phyloP scores from a whole-genome alignment of 305 asterid species.

The Fraxinus paxiana region DNA sequence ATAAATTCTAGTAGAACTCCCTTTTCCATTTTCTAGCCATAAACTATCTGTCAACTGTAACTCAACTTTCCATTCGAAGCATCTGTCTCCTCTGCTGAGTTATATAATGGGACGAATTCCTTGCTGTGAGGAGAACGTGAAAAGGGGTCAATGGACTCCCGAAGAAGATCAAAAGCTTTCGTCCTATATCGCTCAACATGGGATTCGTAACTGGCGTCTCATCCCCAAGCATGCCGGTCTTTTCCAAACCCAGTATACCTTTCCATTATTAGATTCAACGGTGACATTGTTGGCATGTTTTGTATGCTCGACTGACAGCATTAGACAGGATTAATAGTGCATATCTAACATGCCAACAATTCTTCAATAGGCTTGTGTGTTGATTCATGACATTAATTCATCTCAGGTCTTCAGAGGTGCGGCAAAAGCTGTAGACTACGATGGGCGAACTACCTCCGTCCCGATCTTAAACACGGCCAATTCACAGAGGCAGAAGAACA shows the following conservation, averaged over 20 bases:
- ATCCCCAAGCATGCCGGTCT: constrained; percentile 88
- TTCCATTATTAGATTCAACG: not conserved
- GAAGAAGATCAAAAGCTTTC: constrained; percentile 97
- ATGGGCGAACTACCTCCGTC: constrained; percentile 87
- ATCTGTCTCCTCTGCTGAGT: not conserved
- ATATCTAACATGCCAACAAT: not conserved
- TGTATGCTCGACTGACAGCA: not conserved
- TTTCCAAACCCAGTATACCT: not conserved
- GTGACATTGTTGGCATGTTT: not conserved
- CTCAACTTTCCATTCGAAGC: not conserved
- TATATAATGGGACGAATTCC: constrained; percentile 74
- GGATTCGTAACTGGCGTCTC: constrained; percentile 95
- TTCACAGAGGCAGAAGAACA: constrained; percentile 79
- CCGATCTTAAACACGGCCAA: constrained; percentile 84
- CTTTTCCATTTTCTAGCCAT: not conserved
- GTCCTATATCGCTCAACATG: constrained; percentile 89
- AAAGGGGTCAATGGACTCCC: constrained; percentile 95
- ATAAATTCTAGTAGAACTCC: not conserved
- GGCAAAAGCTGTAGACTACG: constrained; percentile 81
- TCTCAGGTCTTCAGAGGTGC: constrained; percentile 75
- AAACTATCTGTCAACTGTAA: not conserved
- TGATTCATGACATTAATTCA: not conserved
- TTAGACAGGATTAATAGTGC: not conserved
- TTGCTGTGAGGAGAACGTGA: constrained; percentile 84
- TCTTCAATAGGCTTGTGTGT: not conserved